Evolutionary conservation across 148 eudicot species (phyloP).

Genomic region (Pouteria glomerata): DNA sequence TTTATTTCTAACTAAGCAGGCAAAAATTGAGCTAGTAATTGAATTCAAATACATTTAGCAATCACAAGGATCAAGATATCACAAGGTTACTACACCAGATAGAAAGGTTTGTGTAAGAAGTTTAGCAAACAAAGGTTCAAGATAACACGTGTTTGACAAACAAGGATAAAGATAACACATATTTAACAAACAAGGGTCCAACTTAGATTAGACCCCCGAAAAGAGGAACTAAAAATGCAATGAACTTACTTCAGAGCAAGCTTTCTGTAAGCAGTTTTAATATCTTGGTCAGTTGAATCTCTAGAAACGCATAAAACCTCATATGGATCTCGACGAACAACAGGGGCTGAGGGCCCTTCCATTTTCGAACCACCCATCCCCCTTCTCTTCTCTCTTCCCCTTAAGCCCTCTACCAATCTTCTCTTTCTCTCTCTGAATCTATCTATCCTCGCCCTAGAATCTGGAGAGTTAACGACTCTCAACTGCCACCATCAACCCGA

Average conservation of each 20-base stretch:
- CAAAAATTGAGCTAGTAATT: neutral
- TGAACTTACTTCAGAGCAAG: constrained; percentile 85
- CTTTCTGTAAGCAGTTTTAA: constrained; percentile 88
- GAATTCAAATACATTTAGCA: constrained; percentile 5
- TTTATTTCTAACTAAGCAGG: constrained; percentile 6
- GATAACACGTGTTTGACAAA: neutral
- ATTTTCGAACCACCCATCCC: constrained; percentile 39
- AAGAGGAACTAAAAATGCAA: constrained; percentile 9
- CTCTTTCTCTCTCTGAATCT: neutral
- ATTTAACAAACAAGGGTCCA: neutral
- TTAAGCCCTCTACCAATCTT: neutral
- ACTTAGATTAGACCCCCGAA: neutral
- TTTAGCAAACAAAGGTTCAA: no score
- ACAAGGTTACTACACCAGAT: no score
- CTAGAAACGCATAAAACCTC: constrained; percentile 74
- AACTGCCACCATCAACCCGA: constrained; percentile 19
- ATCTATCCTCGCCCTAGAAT: neutral
- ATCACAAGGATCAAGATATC: neutral
- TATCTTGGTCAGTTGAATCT: constrained; percentile 82
- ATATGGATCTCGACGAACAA: constrained; percentile 73
- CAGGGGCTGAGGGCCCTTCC: constrained; percentile 45
- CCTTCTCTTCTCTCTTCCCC: constrained; percentile 7
- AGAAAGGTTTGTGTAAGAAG: no score
- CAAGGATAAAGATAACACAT: neutral
- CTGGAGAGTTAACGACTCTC: neutral